Conservation (phyloP, 176 grass and related monocot species). For the Aechmea fasciata region DNA sequence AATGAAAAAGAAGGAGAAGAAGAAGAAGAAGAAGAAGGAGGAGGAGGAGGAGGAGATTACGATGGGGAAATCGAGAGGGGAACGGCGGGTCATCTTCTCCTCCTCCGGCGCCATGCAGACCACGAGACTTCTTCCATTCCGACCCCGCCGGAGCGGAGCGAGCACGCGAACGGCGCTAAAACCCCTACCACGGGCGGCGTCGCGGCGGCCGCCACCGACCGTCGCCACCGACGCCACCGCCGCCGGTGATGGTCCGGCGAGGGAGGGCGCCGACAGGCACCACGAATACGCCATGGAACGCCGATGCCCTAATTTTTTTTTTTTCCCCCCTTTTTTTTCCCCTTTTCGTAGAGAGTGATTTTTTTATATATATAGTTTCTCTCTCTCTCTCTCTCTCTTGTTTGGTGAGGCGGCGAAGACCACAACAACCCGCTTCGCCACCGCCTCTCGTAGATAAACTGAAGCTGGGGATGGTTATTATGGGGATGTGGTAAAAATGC, state of each 20-base stretch:
- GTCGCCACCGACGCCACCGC: background rate
- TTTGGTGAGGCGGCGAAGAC: too few species aligned
- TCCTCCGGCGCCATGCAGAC: constrained; percentile 59
- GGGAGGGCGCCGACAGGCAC: constrained; percentile 25
- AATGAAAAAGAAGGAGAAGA: background rate
- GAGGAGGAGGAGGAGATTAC: constrained; percentile 21
- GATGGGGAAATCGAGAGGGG: constrained; percentile 80
- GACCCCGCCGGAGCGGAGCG: constrained; percentile 3
- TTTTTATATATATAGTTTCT: too few species aligned
- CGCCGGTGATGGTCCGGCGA: constrained; percentile 1
- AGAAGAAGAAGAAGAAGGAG: background rate
- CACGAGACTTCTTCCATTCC: constrained; percentile 23
- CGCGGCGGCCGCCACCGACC: background rate
- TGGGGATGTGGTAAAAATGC: too few species aligned
- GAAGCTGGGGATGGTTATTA: too few species aligned
- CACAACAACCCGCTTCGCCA: too few species aligned
- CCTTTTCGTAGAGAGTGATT: too few species aligned
- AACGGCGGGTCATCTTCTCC: constrained; percentile 78
- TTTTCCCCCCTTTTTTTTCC: too few species aligned
- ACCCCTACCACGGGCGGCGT: constrained; percentile 2
- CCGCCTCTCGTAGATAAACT: too few species aligned
- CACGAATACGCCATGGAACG: constrained; percentile 41
- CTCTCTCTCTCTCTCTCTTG: too few species aligned
- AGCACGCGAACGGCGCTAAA: background rate
- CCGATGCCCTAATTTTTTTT: too few species aligned